Percentiles rank a stretch among this genome's conserved stretches.
phyloP scores from a whole-genome alignment of 192 early-diverging fungal species.

The Lobosporangium transversale region DNA sequence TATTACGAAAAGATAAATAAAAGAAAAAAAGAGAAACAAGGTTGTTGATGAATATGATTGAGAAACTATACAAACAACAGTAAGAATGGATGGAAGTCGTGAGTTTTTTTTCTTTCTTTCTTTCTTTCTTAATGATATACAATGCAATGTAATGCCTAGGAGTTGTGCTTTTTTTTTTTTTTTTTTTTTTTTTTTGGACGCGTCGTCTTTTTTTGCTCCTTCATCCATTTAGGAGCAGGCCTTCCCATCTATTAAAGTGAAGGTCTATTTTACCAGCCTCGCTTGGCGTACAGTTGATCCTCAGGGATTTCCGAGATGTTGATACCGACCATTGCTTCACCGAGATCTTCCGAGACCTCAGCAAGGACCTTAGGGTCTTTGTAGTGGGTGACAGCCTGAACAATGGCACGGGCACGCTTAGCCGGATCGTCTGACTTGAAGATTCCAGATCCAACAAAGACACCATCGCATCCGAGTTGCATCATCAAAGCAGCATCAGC shows the following conservation, averaged over 20 bases:
- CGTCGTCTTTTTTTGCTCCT: background rate
- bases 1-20: slow-evolving; percentile 6
- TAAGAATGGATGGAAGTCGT: background rate
- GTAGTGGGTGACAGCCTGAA: slow-evolving; percentile 97
- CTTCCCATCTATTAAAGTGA: background rate
- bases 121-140: no score
- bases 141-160: no score
- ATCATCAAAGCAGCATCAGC: slow-evolving; percentile 99
- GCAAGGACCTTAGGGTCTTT: slow-evolving; percentile 90
- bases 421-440: slow-evolving; percentile 95
- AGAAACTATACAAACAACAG: background rate
- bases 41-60: background rate
- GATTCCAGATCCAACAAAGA: slow-evolving; percentile 97
- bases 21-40: background rate
- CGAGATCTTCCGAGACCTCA: slow-evolving; percentile 88
- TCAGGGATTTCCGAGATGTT: slow-evolving; percentile 76
- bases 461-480: slow-evolving; percentile 98
- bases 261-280: slow-evolving; percentile 66
- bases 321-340: slow-evolving; percentile 98
- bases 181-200: background rate
- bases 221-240: background rate
- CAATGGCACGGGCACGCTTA: slow-evolving; percentile 94
- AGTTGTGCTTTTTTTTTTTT: background rate
- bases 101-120: background rate
- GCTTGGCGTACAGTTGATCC: slow-evolving; percentile 66